Evolutionary conservation across 495 filamentous ascomycete genomes (phyloP), one percentile per base, ranked within the genome.

Genomic region (Podospora conica): DNA sequence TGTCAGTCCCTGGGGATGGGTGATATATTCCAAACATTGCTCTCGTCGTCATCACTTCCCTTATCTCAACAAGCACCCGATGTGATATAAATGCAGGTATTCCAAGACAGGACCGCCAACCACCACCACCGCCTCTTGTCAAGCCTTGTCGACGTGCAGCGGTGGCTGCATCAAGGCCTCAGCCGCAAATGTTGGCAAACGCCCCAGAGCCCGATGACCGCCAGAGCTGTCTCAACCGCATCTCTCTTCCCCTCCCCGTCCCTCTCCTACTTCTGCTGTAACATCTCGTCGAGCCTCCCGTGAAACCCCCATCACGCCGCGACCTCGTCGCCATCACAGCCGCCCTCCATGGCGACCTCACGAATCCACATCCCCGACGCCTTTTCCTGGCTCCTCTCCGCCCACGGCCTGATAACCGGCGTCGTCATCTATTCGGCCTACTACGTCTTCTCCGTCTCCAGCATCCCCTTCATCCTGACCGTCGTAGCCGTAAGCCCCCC

Each of bases 391-490:
- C 63, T 74, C 23, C 68, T 74, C 33, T 68, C 67, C 10, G 61
- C 60, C 15, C 68, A 74, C 33, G 69, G 60, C 29, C 53, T 71
- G 0, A 57, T 71, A 0, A 66, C 70, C 15, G 67, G 60, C 11
- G 64, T 71, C 3, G 65, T 67, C 31, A 68, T 75, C 55, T 75
- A 73, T 59, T 61, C 73, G 11, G 28, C 69, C n/a, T 66, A 67
- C 55, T 74, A 65, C 31, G 65, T 70, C 48, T 73, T 70, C 23
- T 56, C 55, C 3, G 61, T 68, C 18, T 64, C 56, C 1, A 58
- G 58, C 20, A 60, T 69, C 33, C 67, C 73, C 2, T 73, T 68
- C 22, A 70, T 71, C 27, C 59, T 75, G 2, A 64, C 70, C 15
- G 61, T 71, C 11, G 64, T 73, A n/a, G 70, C 67, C 8, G 72